phyloP scores from a whole-genome alignment of 164 flowering plant genomes.

The Piper betle region DNA sequence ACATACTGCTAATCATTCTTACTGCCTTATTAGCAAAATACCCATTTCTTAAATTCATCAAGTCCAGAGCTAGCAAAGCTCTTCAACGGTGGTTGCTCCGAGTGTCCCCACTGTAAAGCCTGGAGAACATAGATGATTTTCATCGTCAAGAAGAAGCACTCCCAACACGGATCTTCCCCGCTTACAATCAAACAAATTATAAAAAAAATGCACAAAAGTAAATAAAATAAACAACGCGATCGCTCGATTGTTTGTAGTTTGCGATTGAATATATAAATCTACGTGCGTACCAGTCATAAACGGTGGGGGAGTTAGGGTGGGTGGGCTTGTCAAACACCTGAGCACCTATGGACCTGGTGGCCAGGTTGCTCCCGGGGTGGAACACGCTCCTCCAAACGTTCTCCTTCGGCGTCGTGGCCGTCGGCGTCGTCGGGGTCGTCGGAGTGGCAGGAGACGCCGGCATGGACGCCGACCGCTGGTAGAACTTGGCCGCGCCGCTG shows the following conservation, averaged over 20 bases:
- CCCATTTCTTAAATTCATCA: not conserved
- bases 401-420: slow-evolving; percentile 34
- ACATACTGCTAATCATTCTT: not conserved
- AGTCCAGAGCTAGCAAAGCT: not conserved
- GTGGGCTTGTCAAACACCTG: slow-evolving; percentile 60
- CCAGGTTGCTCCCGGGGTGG: slow-evolving; percentile 87
- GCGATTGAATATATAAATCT: not conserved
- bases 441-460: slow-evolving; percentile 60
- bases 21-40: too few relatives aligned
- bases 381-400: slow-evolving; percentile 98
- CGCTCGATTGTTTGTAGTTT: not conserved
- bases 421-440: slow-evolving; percentile 41
- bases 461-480: slow-evolving; percentile 49
- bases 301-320: slow-evolving; percentile 75
- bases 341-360: slow-evolving; percentile 48
- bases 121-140: slow-evolving; percentile 1
- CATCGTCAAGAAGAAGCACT: not conserved
- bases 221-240: not conserved
- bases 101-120: slow-evolving; percentile 30
- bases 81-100: slow-evolving; percentile 22
- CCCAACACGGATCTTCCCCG: too few relatives aligned
- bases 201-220: not conserved
- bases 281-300: slow-evolving; percentile 69
- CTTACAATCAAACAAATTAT: too few relatives aligned
- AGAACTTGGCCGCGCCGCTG: slow-evolving; percentile 18